These are phyloP conservation scores for Friedmanniomyces endolithicus DNA, from an alignment of 495 filamentous ascomycete genomes.

Conservation along the genomic window DNA sequence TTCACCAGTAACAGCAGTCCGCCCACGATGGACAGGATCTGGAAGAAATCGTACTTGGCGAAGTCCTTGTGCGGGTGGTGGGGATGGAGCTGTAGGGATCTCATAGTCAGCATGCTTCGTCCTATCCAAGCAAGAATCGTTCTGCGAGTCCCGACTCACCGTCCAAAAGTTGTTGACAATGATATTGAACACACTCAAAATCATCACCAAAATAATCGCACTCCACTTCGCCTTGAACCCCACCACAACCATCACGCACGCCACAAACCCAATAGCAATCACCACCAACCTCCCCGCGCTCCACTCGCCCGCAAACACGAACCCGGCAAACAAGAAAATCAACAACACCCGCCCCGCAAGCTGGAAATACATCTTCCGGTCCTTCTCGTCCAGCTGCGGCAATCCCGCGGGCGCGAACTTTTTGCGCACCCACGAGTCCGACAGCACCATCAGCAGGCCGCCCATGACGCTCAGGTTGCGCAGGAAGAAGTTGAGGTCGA, in stretches of 20 bases:
- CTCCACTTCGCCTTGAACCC: conserved; percentile 99
- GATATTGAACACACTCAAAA: conserved; percentile 91
- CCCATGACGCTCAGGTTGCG: conserved; percentile 96
- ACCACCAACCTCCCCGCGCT: conserved; percentile 72
- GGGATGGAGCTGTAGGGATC: conserved; percentile 62
- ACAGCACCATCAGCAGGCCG: conserved; percentile 92
- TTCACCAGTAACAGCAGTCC: conserved; percentile 92
- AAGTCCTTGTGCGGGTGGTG: conserved; percentile 99
- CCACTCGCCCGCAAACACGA: conserved; percentile 92
- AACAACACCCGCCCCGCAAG: conserved; percentile 89
- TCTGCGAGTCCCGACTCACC: conserved; percentile 44
- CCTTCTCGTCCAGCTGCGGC: conserved; percentile 91
- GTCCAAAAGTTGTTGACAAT: conserved; percentile 99
- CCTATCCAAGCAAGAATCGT: no score
- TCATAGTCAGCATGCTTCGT: conserved; percentile 1
- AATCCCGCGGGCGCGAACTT: conserved; percentile 90
- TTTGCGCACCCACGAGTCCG: conserved; percentile 96
- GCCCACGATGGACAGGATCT: conserved; percentile 97
- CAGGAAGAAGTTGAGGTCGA: conserved; percentile 99
- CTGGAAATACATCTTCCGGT: conserved; percentile 99
- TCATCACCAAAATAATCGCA: conserved; percentile 81
- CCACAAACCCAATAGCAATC: conserved; percentile 68
- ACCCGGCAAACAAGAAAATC: conserved; percentile 93
- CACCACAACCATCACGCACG: conserved; percentile 97
- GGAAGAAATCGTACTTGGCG: conserved; percentile 99